phyloP scores from a whole-genome alignment of 192 early-diverging fungal species.

The Endogone sp. region DNA sequence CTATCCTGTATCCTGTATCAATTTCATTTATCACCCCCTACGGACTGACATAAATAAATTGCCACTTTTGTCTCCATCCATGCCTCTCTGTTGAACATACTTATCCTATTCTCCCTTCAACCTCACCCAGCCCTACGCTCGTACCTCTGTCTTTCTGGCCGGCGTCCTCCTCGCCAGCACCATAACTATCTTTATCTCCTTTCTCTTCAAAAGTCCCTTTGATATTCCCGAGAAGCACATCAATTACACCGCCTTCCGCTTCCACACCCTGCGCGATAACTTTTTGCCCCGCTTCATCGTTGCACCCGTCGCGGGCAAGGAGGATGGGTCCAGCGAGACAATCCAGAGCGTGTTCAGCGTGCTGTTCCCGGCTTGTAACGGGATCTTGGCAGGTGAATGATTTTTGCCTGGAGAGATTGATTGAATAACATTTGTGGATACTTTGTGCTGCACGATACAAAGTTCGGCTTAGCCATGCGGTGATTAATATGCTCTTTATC shows the following conservation, averaged over 20 bases:
- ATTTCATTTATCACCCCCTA: no score
- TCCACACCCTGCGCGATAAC: slow-evolving; percentile 56
- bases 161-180: slow-evolving; percentile 53
- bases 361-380: slow-evolving; percentile 67
- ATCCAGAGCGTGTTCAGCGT: slow-evolving; percentile 54
- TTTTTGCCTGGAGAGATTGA: no score
- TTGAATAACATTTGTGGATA: no score
- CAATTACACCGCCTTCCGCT: slow-evolving; percentile 55
- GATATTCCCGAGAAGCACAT: slow-evolving; percentile 44
- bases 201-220: slow-evolving; percentile 52
- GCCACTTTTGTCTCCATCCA: no score
- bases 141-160: slow-evolving; percentile 50
- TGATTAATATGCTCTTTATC: no score
- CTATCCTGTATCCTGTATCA: no score
- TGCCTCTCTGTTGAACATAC: background rate
- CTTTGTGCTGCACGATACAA: no score
- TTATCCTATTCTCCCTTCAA: background rate
- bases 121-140: slow-evolving; percentile 43
- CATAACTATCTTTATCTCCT: slow-evolving; percentile 51
- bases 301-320: slow-evolving; percentile 23
- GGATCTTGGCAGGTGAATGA: slow-evolving; percentile 56
- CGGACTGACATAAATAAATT: no score
- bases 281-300: slow-evolving; percentile 54
- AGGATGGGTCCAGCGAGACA: slow-evolving; percentile 42
- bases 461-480: no score